Evolutionary conservation across 805 yeast species (phyloP), one percentile per base, ranked within the genome.

Genomic region (Yarrowia porcina): DNA sequence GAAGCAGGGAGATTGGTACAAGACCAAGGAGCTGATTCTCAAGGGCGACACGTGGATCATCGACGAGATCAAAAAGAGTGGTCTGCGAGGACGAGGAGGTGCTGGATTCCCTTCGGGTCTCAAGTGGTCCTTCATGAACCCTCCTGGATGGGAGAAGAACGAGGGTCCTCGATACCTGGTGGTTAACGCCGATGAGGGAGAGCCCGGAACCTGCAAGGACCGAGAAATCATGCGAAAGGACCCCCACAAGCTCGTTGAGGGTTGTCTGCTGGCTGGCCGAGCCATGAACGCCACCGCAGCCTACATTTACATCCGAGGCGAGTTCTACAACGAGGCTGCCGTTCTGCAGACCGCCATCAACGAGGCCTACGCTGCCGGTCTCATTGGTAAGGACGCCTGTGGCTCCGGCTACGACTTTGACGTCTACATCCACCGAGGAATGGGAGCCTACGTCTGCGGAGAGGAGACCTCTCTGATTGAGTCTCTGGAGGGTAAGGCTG

Each of bases 211-310:
- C 59, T 90, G 96, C 76, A 90, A 90, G 77, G 96, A 90, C 76
- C 83, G 96, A 73, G 96, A 90, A 75, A 90, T 90, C 73, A 86
- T 90, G 73, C 83, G 96, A 74, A 90, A 90, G 75, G 96, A 89
- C 73, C 96, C 96, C 44, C 96, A 90, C 75, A 90, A 89, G 79
- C 84, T 90, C 66, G 88, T 90, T 62, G 96, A 90, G 75, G 96
- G 96, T n/a, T 89, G 96, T 78, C 78, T 90, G 60, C 80, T 90
- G 67, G 91, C 94, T 20, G 96, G 96, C 60, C 80, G 96, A 66
- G 96, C 90, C 38, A 90, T 90, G 96, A 90, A 90, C 75, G 96
- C 96, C 39, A 84, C 94, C 35, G 96, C 96, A 63, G 96, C 96
- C 39, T 90, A 90, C 77, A 90, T 90, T 67, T 90, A 90, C 77